Conservation (phyloP, 1,139 yeast species). For the Taphrina communis region DNA sequence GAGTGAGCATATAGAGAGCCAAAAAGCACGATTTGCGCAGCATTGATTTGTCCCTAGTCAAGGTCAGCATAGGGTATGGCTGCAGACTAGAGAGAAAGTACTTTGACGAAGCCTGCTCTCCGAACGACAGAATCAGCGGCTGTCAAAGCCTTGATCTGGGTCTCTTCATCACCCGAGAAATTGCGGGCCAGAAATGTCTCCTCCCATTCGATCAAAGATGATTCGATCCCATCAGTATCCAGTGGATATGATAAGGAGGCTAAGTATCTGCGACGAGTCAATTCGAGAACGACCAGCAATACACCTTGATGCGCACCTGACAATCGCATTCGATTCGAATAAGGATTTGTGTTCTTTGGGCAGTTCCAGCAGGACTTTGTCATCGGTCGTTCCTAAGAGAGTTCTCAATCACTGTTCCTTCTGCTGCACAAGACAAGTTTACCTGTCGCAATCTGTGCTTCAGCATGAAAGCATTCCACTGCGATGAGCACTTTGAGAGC, state of each 20-base stretch:
- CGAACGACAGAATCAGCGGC: slow-evolving; percentile 41
- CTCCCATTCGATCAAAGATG: slow-evolving; percentile 46
- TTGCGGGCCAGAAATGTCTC: slow-evolving; percentile 48
- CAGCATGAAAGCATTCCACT: slow-evolving; percentile 23
- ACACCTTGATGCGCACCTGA: slow-evolving; percentile 57
- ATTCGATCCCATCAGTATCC: slow-evolving; percentile 21
- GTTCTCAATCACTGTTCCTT: background rate
- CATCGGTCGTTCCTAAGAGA: slow-evolving; percentile 4
- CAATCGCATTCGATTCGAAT: slow-evolving; percentile 81
- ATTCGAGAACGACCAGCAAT: too few relatives aligned
- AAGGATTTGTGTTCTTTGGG: slow-evolving; percentile 50
- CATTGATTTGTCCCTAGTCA: slow-evolving; percentile 19
- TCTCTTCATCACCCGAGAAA: slow-evolving; percentile 48
- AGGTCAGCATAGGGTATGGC: too few relatives aligned
- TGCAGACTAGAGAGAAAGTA: background rate
- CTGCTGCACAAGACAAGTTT: background rate
- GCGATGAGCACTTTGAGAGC: slow-evolving; percentile 42
- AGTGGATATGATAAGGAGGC: slow-evolving; percentile 10
- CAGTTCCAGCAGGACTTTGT: slow-evolving; percentile 17
- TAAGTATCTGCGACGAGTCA: slow-evolving; percentile 3
- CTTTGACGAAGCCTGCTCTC: slow-evolving; percentile 44
- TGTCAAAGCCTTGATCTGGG: slow-evolving; percentile 41
- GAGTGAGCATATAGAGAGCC: slow-evolving; percentile 25
- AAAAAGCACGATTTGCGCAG: slow-evolving; percentile 32
- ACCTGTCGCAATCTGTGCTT: slow-evolving; percentile 23